phyloP scores from a whole-genome alignment of 1,284 basidiomycete species.

The Ustilago hordei region DNA sequence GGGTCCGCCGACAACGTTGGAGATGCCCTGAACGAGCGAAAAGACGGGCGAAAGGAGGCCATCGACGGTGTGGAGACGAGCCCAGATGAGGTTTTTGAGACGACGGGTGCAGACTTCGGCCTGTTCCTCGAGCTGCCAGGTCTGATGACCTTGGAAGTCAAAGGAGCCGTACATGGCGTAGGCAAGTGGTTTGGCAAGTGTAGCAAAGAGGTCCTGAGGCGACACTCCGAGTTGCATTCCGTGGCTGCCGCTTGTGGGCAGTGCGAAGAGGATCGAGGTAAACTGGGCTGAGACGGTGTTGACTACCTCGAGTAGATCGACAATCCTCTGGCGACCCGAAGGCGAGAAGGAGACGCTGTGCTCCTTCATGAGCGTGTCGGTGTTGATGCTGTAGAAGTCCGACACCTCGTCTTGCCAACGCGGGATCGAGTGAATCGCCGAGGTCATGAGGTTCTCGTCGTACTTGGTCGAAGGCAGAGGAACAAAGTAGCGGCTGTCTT shows the following conservation, averaged over 20 bases:
- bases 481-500: conserved; percentile 42
- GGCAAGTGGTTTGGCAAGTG: conserved; percentile 46
- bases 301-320: conserved; percentile 46
- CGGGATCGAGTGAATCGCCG: conserved; percentile 41
- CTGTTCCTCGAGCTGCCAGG: conserved; percentile 46
- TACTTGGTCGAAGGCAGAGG: conserved; percentile 34
- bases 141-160: conserved; percentile 49
- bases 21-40: conserved; percentile 39
- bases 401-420: conserved; percentile 35
- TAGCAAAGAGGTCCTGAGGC: conserved; percentile 25
- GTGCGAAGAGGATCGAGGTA: conserved; percentile 42
- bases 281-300: conserved; percentile 49
- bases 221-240: conserved; percentile 41
- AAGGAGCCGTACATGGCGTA: conserved; percentile 53
- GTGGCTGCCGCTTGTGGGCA: conserved; percentile 38
- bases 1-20: conserved; percentile 49
- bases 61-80: conserved; percentile 42
- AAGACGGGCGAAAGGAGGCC: conserved; percentile 42
- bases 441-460: conserved; percentile 40
- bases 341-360: conserved; percentile 25
- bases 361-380: conserved; percentile 18
- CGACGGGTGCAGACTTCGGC: conserved; percentile 29
- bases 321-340: conserved; percentile 27
- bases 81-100: conserved; percentile 47
- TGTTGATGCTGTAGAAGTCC: conserved; percentile 38